Base-by-base conservation (phyloP, 139 green algal species). In the Closterium sp. region DNA sequence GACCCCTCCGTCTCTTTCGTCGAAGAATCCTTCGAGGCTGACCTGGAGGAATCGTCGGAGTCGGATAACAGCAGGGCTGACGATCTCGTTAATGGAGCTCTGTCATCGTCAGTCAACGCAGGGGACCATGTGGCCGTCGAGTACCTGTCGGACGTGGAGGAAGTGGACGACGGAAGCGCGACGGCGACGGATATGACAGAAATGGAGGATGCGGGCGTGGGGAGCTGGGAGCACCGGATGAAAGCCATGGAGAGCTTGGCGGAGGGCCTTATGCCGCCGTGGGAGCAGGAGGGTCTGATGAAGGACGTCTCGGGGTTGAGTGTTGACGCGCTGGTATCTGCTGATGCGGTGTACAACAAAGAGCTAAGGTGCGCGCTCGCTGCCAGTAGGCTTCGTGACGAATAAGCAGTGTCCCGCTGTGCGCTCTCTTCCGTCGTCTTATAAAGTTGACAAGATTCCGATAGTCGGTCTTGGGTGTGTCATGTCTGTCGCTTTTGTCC, bases 301-400 rank as follows among this genome's bases (percentile, higher is more conserved):
- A 62, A 91, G 31, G 91, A 93, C 34, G 70, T 93, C 7, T 70
- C 86, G 22, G 91, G 91, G 24, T 24, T 91, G 21, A 29, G 70
- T 13, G 24, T 93, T 21, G 91, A 93, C 17, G 42, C 91, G 22
- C 85, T 94, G 9, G 28, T 94, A n/a, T 22, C 79, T 22, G 50
- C 91, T 7, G 91, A 94, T 87, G 87, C 84, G 9, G 91, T 94
- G 7, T 94, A 92, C 91, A 94, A 94, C 42, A 92, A 92, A 29
- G 91, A 94, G 28, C 87, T 94, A 7, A 94, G 86, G 91, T 93
- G 62, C 85, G 86, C 19, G 88, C 28, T 21, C n/a, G 45, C 29
- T 24, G 42, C 88, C n/a, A 13, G 62, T 79, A 79, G 13, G 17
- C 13, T 79, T 79, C 62, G 62, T 79, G 38, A 50, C 7, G 32